These are phyloP conservation scores for Pharnaceum exiguum DNA, from an alignment of 148 eudicot species.

Conservation along the genomic window DNA sequence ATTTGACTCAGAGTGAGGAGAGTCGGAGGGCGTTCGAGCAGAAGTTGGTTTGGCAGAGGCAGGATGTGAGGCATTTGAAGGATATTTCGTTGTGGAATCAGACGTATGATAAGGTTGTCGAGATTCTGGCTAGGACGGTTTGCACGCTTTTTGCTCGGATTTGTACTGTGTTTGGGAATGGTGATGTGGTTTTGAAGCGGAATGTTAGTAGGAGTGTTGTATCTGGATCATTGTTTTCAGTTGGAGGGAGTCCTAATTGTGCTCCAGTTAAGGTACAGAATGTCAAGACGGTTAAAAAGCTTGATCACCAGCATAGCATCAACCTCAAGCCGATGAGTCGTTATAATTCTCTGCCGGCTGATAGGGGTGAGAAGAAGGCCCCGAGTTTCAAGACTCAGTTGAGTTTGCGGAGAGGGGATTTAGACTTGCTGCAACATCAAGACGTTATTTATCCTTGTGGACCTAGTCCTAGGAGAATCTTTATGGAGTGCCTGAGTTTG, in stretches of 20 bases:
- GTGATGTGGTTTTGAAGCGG: slow-evolving; percentile 17
- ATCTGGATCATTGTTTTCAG: slow-evolving; percentile 19
- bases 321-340: slow-evolving; percentile 8
- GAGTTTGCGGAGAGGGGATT: slow-evolving; percentile 30
- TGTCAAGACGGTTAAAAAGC: slow-evolving; percentile 15
- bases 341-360: slow-evolving; percentile 31
- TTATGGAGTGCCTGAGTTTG: slow-evolving; percentile 80
- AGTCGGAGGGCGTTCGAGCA: slow-evolving; percentile 66
- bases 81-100: slow-evolving; percentile 79
- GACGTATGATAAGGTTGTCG: slow-evolving; percentile 76
- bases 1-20: slow-evolving; percentile 53
- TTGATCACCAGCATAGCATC: background rate
- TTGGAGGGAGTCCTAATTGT: slow-evolving; percentile 14
- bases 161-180: slow-evolving; percentile 41
- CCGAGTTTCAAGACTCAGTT: slow-evolving; percentile 23
- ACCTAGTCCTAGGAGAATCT: slow-evolving; percentile 77
- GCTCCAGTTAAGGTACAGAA: slow-evolving; percentile 15
- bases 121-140: slow-evolving; percentile 70
- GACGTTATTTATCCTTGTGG: slow-evolving; percentile 68
- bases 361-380: slow-evolving; percentile 28
- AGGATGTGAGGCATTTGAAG: slow-evolving; percentile 71
- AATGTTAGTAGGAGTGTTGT: slow-evolving; percentile 23
- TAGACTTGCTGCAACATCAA: slow-evolving; percentile 32
- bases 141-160: slow-evolving; percentile 74
- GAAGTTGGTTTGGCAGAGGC: slow-evolving; percentile 73